A percentile compares a stretch with the other conserved stretches of the same genome.
Evolutionary conservation across 1,284 basidiomycete species (phyloP).

Genomic region (Moesziomyces antarcticus): DNA sequence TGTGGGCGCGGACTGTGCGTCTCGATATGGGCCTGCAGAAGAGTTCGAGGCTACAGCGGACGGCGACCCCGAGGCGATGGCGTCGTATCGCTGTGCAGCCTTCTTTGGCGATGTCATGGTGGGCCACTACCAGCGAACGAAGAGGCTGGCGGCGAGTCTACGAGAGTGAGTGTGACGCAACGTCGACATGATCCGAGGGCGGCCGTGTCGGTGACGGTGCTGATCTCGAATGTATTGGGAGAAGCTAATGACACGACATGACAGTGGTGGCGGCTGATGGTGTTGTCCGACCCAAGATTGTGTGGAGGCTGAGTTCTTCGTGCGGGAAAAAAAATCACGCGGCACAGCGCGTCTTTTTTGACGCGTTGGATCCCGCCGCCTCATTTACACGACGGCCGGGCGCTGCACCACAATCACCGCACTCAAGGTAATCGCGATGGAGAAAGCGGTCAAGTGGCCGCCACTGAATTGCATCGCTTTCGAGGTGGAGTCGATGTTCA

Average conservation of each 20-base stretch:
- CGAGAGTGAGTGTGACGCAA: background rate
- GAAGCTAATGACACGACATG: background rate
- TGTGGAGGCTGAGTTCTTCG: conserved; percentile 43
- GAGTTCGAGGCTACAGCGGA: conserved; percentile 10
- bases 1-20: background rate
- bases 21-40: background rate
- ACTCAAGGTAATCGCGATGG: too few relatives aligned
- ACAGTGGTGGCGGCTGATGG: background rate
- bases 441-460: too few relatives aligned
- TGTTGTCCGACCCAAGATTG: conserved; percentile 7
- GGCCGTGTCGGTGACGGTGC: background rate
- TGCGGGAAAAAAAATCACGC: conserved; percentile 11
- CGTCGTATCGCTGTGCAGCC: conserved; percentile 33
- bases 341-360: conserved; percentile 23
- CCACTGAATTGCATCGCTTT: too few relatives aligned
- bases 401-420: background rate
- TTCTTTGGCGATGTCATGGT: conserved; percentile 43
- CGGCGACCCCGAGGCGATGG: conserved; percentile 3
- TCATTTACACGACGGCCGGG: conserved; percentile 15
- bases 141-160: conserved; percentile 6
- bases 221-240: background rate
- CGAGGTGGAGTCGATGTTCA: background rate
- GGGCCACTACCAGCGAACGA: background rate
- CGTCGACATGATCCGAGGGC: conserved; percentile 7
- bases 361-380: conserved; percentile 10